Percentiles rank a stretch among this genome's conserved stretches.
phyloP scores from a whole-genome alignment of 768 basidiomycete species.

The Suillus placidus region DNA sequence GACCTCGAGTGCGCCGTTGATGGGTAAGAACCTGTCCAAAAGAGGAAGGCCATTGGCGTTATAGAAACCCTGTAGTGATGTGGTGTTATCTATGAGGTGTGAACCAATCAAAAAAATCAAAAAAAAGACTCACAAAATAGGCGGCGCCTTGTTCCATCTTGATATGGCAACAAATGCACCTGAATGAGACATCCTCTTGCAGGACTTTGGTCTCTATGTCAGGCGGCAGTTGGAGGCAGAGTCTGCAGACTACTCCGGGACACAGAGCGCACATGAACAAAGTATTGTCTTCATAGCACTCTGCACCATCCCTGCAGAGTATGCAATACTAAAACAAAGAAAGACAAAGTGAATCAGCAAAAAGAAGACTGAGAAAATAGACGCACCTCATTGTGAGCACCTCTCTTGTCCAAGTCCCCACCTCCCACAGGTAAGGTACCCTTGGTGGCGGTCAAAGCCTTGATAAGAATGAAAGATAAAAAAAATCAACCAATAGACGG shows the following conservation, averaged over 20 bases:
- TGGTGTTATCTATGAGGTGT: too few species aligned
- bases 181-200: not conserved
- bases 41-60: too few species aligned
- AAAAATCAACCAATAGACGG: too few species aligned
- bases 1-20: not conserved
- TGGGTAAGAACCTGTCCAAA: not conserved
- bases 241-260: not conserved
- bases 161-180: not conserved
- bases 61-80: too few species aligned
- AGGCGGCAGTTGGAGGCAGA: not conserved
- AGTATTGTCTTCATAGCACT: not conserved
- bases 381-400: not conserved
- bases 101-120: too few species aligned
- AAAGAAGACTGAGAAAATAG: too few species aligned
- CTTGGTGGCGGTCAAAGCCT: too few species aligned
- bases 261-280: not conserved
- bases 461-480: too few species aligned
- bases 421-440: too few species aligned
- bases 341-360: too few species aligned
- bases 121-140: conserved; percentile 2
- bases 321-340: not conserved
- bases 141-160: too few species aligned
- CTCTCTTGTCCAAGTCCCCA: too few species aligned
- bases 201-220: not conserved
- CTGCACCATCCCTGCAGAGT: not conserved